phyloP scores from a whole-genome alignment of 2,329 filamentous ascomycete species.

The Sporothrix brunneoviolacea region DNA sequence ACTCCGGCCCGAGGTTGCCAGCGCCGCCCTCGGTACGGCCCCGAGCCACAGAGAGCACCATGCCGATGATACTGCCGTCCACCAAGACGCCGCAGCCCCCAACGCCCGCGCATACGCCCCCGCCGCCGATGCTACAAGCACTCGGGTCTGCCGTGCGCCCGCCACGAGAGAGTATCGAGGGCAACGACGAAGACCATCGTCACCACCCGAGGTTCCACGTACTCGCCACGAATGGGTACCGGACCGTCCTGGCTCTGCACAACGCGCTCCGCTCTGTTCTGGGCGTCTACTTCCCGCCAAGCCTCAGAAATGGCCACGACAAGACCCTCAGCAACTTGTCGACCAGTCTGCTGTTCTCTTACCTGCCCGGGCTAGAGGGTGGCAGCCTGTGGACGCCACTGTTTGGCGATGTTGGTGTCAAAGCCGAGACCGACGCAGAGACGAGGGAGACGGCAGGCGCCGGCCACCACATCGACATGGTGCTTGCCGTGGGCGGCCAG shows the following conservation, averaged over 20 bases:
- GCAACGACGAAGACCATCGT: conserved; percentile 16
- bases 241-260: conserved; percentile 48
- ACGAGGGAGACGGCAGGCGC: no score
- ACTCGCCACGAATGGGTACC: conserved; percentile 33
- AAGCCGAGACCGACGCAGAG: no score
- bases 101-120: conserved; percentile 24
- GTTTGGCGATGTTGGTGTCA: conserved; percentile 42
- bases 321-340: neutral
- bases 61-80: neutral
- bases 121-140: conserved; percentile 25
- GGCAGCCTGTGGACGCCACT: conserved; percentile 44
- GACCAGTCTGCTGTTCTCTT: conserved; percentile 40
- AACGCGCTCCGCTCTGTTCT: conserved; percentile 51
- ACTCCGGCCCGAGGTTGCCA: neutral
- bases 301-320: neutral
- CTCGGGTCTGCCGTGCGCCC: no score
- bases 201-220: conserved; percentile 32
- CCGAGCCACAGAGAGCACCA: no score
- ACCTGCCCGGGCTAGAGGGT: conserved; percentile 42
- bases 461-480: no score
- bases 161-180: no score
- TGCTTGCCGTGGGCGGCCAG: conserved; percentile 54
- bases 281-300: conserved; percentile 41
- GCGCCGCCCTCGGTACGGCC: neutral
- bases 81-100: conserved; percentile 13